Percentiles rank a stretch among this genome's conserved stretches.
phyloP scores from a whole-genome alignment of 176 grass and related monocot genomes.

The Phragmites australis region DNA sequence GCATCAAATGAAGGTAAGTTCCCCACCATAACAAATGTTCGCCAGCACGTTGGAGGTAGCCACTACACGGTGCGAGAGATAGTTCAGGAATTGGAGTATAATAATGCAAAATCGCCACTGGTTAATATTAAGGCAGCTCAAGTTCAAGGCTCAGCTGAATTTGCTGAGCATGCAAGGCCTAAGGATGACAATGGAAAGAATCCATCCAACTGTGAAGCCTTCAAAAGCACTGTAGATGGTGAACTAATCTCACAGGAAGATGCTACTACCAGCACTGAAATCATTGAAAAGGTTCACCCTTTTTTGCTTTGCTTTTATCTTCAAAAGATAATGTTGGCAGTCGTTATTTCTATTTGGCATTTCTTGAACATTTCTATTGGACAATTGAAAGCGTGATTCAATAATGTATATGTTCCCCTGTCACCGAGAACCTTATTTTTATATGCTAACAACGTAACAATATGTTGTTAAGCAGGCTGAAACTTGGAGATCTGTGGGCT shows the following conservation, averaged over 20 bases:
- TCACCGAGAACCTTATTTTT: background rate
- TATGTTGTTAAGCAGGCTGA: conserved; percentile 30
- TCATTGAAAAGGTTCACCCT: conserved; percentile 14
- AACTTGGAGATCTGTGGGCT: background rate
- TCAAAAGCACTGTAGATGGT: conserved; percentile 12
- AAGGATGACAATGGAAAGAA: background rate
- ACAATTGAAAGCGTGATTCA: conserved; percentile 11
- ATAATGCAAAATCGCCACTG: conserved; percentile 31
- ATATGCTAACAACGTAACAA: background rate
- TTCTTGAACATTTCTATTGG: background rate
- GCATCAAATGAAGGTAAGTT: conserved; percentile 67
- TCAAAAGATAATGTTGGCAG: background rate
- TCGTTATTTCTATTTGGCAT: conserved; percentile 1
- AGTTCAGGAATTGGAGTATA: conserved; percentile 65
- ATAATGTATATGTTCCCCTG: background rate
- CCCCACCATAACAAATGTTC: conserved; percentile 4
- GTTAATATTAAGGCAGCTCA: conserved; percentile 20
- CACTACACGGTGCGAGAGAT: conserved; percentile 54
- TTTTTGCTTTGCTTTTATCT: conserved; percentile 20
- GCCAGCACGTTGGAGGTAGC: conserved; percentile 43
- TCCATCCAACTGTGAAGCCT: background rate
- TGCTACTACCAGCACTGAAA: conserved; percentile 5
- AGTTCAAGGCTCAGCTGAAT: conserved; percentile 19
- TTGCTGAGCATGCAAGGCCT: background rate
- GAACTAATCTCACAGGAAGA: background rate